Percentiles rank a stretch among this genome's conserved stretches.
These are phyloP conservation scores for Isabelozyma heimii DNA, from an alignment of 805 yeast species.

Conservation along the genomic window DNA sequence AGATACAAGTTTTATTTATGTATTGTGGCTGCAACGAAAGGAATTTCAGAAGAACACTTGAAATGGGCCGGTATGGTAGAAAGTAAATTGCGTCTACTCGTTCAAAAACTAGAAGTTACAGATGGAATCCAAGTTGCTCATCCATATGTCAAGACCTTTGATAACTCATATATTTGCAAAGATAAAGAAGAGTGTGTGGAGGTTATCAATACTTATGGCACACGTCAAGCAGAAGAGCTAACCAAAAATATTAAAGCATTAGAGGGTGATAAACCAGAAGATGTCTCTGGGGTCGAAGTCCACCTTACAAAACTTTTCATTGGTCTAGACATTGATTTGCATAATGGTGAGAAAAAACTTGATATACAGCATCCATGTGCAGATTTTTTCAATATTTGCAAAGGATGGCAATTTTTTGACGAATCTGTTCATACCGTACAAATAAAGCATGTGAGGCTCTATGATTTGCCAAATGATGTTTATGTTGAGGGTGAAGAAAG, in stretches of 20 bases:
- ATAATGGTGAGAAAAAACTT: constrained; percentile 50
- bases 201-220: constrained; percentile 63
- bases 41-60: constrained; percentile 74
- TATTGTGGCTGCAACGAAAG: constrained; percentile 72
- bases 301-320: constrained; percentile 75
- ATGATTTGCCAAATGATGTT: constrained; percentile 83
- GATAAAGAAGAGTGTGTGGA: constrained; percentile 54
- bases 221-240: constrained; percentile 50
- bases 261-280: constrained; percentile 9
- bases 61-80: constrained; percentile 95
- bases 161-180: constrained; percentile 41
- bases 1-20: constrained; percentile 85
- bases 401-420: constrained; percentile 66
- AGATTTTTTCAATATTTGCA: constrained; percentile 81
- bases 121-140: constrained; percentile 82
- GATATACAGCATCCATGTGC: constrained; percentile 87
- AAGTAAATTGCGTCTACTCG: constrained; percentile 76
- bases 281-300: constrained; percentile 23
- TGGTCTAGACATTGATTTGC: constrained; percentile 61
- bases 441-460: constrained; percentile 61
- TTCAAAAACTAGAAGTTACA: constrained; percentile 75
- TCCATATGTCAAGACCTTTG: constrained; percentile 81
- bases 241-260: constrained; percentile 15
- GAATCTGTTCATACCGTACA: constrained; percentile 58
- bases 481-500: constrained; percentile 67